Conservation (phyloP, 1,284 basidiomycete species). For the Moesziomyces parantarcticus region DNA sequence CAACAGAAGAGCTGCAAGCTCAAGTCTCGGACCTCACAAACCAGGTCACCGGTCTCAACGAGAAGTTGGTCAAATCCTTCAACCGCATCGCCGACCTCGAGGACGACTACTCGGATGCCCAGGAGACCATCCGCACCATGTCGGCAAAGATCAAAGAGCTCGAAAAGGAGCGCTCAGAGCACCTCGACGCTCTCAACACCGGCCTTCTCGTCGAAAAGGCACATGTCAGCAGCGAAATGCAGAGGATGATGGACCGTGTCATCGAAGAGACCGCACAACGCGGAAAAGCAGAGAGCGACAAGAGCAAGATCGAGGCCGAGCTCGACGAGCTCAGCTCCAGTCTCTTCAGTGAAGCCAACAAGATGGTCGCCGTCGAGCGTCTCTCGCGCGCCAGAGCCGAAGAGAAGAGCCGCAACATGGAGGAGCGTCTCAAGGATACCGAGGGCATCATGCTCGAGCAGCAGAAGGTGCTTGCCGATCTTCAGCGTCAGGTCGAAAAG, state of each 20-base stretch:
- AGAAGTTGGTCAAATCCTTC: constrained; percentile 90
- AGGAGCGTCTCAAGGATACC: constrained; percentile 81
- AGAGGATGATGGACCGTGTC: constrained; percentile 89
- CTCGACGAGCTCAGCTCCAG: constrained; percentile 91
- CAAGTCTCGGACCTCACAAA: constrained; percentile 87
- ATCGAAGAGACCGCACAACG: constrained; percentile 91
- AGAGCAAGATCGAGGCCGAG: constrained; percentile 71
- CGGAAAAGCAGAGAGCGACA: constrained; percentile 84
- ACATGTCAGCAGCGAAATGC: constrained; percentile 91
- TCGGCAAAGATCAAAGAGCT: constrained; percentile 70
- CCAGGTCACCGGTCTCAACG: constrained; percentile 89
- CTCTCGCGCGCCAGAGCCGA: constrained; percentile 80
- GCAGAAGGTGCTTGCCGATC: constrained; percentile 74
- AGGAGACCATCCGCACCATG: constrained; percentile 76
- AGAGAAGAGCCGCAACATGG: constrained; percentile 81
- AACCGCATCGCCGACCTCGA: constrained; percentile 92
- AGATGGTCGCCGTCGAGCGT: constrained; percentile 82
- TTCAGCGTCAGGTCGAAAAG: constrained; percentile 85
- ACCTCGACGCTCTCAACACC: constrained; percentile 71
- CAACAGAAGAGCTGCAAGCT: constrained; percentile 74
- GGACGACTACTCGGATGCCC: constrained; percentile 81
- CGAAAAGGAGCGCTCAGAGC: constrained; percentile 70
- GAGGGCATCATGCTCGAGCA: constrained; percentile 74
- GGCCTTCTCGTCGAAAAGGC: constrained; percentile 89
- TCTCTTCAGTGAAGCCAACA: constrained; percentile 70